These are phyloP conservation scores for Candida krabiensis DNA, from an alignment of 805 yeast genomes.

Conservation along the genomic window DNA sequence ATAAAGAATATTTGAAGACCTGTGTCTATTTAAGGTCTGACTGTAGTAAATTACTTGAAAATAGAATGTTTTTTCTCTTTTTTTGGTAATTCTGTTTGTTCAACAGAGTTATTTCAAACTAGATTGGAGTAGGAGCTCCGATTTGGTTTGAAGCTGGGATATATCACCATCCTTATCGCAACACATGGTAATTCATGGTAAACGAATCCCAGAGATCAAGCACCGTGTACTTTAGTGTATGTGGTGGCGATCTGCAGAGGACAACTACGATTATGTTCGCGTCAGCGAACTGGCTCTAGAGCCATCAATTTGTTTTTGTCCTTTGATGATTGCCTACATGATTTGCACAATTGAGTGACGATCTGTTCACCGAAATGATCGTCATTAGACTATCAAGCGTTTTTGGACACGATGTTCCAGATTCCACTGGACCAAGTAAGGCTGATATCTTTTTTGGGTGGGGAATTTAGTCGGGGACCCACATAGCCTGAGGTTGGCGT, in stretches of 20 bases:
- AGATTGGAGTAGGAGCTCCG: not conserved
- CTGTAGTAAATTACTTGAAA: too few relatives aligned
- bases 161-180: constrained; percentile 15
- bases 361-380: not conserved
- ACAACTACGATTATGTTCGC: constrained; percentile 1
- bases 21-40: too few relatives aligned
- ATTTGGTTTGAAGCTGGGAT: constrained; percentile 7
- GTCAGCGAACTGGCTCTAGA: not conserved
- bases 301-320: constrained; percentile 9
- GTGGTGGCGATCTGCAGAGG: constrained; percentile 17
- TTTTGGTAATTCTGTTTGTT: too few relatives aligned
- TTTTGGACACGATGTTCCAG: too few relatives aligned
- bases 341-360: not conserved
- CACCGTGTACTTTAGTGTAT: not conserved
- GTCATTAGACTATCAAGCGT: not conserved
- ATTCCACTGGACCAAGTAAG: too few relatives aligned
- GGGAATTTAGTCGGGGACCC: too few relatives aligned
- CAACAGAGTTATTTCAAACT: too few relatives aligned
- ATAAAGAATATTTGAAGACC: too few relatives aligned
- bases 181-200: constrained; percentile 42
- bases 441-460: too few relatives aligned
- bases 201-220: constrained; percentile 53
- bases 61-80: too few relatives aligned
- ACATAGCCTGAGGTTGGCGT: too few relatives aligned
- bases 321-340: constrained; percentile 18